Base-by-base conservation (phyloP, 331 rosid species). In the Telfairia occidentalis region DNA sequence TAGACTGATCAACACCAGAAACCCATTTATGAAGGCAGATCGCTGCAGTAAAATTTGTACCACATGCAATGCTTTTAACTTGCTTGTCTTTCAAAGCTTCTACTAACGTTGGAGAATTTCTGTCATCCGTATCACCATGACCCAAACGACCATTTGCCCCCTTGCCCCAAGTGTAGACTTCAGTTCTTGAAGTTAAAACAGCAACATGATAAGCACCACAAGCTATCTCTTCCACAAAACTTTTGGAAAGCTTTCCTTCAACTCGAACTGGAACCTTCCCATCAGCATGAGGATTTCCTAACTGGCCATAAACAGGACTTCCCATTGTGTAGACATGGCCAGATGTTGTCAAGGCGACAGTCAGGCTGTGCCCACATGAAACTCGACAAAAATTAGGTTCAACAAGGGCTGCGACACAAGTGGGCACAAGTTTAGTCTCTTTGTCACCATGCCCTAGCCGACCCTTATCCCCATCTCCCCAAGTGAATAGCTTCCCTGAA, bases 391-490 rank as follows among this genome's bases (percentile, higher is more conserved):
- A 95, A 78, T 85, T 95, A 82, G 92, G 96, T 18, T 92, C 96
- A 77, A 92, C 91, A 66, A 95, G 97, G 77, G 97, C 92, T 35
- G 93, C 97, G 83, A 95, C 99, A 61, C 99, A 90, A 79, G 99
- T 95, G 59, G 99, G 99, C 81, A 95, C 99, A 78, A 95, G 97
- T 83, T 89, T 95, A 76, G 91, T 83, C 85, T 90, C 97, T 90
- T 90, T 95, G 84, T 90, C 97, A 76, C 97, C 99, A 76, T 92
- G 99, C 82, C 99, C 99, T 82, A 95, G 94, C 71, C 97, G 89
- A 78, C 99, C 94, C 81, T 95, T 95, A 82, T 95, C 99, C 30
- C 99, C 99, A 87, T 95, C 99, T 48, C 99, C 99, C 99, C 99
- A 95, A 65, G 97, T 95, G 81, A 95, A 95, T 71, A 95, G 88